Percentiles rank a stretch among this genome's conserved stretches.
phyloP scores from a whole-genome alignment of 176 grass and related monocot species.

The Guadua angustifolia region DNA sequence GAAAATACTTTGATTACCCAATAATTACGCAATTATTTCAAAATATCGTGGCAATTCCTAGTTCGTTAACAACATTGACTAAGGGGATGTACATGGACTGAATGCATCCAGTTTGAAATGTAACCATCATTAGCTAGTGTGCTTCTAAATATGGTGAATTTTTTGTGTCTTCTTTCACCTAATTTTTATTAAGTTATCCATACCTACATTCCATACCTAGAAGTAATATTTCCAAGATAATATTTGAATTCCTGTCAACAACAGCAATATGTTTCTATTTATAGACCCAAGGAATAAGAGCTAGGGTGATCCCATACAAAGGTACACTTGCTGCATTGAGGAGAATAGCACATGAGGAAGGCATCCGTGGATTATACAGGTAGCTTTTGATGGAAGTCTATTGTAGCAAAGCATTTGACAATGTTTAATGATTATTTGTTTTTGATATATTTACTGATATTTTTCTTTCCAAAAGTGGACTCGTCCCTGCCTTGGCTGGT shows the following conservation, averaged over 20 bases:
- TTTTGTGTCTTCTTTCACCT: background rate
- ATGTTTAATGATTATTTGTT: conserved; percentile 21
- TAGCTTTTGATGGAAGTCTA: conserved; percentile 29
- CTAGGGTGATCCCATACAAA: conserved; percentile 66
- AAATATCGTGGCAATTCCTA: background rate
- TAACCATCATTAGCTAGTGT: background rate
- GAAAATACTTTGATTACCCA: background rate
- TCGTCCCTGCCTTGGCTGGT: conserved; percentile 91
- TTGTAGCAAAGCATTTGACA: background rate
- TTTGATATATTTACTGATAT: conserved; percentile 29
- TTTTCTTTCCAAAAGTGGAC: conserved; percentile 61
- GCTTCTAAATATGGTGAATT: conserved; percentile 11
- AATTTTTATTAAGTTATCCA: background rate
- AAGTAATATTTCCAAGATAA: background rate
- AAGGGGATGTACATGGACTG: background rate
- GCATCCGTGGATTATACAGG: conserved; percentile 92
- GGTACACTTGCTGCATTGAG: conserved; percentile 77
- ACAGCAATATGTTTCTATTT: conserved; percentile 28
- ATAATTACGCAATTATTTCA: background rate
- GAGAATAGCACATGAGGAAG: conserved; percentile 85
- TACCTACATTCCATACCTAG: background rate
- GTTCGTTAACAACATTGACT: background rate
- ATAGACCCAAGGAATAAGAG: conserved; percentile 81
- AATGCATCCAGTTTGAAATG: background rate
- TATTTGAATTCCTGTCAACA: conserved; percentile 13